Base-by-base conservation (phyloP, 192 early-diverging fungal species). In the Podila verticillata region DNA sequence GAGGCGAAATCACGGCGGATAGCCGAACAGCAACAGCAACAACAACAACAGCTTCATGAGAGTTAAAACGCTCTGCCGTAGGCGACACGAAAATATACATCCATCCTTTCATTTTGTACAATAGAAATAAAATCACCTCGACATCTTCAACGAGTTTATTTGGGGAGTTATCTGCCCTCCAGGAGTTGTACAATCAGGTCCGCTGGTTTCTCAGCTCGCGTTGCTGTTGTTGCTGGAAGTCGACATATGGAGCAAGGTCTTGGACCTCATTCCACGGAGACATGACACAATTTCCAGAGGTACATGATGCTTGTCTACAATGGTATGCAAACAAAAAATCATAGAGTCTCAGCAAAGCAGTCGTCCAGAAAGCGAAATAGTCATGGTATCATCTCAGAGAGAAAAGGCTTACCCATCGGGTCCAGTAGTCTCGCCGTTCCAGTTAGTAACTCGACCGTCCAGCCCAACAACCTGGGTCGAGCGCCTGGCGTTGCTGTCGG, bases 261-360 rank as follows among this genome's bases (percentile, higher is more conserved):
- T 79, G 75, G 5, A 79, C 62, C n/a, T 79, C 75, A 36, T 71
- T 79, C 75, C 75, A 79, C 2, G 75, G 68, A 0, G 75, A 79
- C 75, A 79, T 79, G 22, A 79, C 67, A 48, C 75, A 79, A 2
- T 68, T 69, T 0, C 69, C 75, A 19, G 75, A 79, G 0, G 69
- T 9, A 67, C 75, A 79, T 7, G 64, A 79, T 28, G 75, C 75
- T 71, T 79, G 75, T 0, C 75, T 79, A 66, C 22, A 59, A 24
- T 54, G 15, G 13, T 15, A 34, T 57, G 17, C 22, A 30, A 48
- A 47, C n/a, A 12, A 47, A 8, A n/a, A 59, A n/a, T 5, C 15
- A 48, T 0, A 36, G 20, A 0, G 0, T 3, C 13, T 58, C 7
- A 15, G 12, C 20, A 24, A 34, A 7, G 13, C 3, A 65, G 7